phyloP scores from a whole-genome alignment of 352 stramenopile genomes.

The Phytophthora tentaculata region DNA sequence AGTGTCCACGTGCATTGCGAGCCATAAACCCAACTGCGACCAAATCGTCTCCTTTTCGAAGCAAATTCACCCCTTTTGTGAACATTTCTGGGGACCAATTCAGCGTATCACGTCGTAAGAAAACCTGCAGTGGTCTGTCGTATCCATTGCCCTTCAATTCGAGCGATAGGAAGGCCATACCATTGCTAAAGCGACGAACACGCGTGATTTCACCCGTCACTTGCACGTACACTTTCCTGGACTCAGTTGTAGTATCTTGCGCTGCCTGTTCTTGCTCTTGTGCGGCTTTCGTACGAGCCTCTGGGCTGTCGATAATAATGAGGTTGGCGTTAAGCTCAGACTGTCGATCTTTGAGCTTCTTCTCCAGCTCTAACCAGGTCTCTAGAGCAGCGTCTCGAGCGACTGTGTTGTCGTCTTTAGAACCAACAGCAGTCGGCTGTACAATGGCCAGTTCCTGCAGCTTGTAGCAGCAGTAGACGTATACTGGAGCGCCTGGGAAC shows the following conservation, averaged over 20 bases:
- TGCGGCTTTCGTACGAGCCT: slow-evolving; percentile 15
- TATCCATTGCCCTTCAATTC: slow-evolving; percentile 20
- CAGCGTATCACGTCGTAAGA: slow-evolving; percentile 46
- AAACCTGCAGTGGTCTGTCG: slow-evolving; percentile 41
- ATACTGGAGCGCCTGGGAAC: slow-evolving; percentile 30
- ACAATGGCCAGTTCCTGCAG: slow-evolving; percentile 9
- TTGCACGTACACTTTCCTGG: slow-evolving; percentile 40
- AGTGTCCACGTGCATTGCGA: slow-evolving; percentile 45
- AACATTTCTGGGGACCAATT: slow-evolving; percentile 35
- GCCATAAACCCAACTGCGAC: slow-evolving; percentile 45
- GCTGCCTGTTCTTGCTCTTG: slow-evolving; percentile 25
- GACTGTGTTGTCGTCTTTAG: background rate
- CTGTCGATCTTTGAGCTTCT: slow-evolving; percentile 18
- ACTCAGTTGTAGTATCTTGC: background rate
- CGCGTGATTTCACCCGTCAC: slow-evolving; percentile 43
- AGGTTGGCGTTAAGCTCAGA: slow-evolving; percentile 12
- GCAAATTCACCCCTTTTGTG: slow-evolving; percentile 34
- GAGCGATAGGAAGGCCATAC: slow-evolving; percentile 57
- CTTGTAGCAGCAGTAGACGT: slow-evolving; percentile 51
- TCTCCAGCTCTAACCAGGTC: slow-evolving; percentile 23
- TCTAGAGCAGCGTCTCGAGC: slow-evolving; percentile 24
- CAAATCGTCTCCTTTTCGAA: slow-evolving; percentile 51
- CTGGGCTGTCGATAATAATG: slow-evolving; percentile 21
- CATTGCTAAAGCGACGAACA: slow-evolving; percentile 53
- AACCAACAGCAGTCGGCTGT: background rate